Percentiles rank a stretch among this genome's conserved stretches.
These are phyloP conservation scores for Alternaria dauci DNA, from an alignment of 2,329 filamentous ascomycete species.

Conservation along the genomic window DNA sequence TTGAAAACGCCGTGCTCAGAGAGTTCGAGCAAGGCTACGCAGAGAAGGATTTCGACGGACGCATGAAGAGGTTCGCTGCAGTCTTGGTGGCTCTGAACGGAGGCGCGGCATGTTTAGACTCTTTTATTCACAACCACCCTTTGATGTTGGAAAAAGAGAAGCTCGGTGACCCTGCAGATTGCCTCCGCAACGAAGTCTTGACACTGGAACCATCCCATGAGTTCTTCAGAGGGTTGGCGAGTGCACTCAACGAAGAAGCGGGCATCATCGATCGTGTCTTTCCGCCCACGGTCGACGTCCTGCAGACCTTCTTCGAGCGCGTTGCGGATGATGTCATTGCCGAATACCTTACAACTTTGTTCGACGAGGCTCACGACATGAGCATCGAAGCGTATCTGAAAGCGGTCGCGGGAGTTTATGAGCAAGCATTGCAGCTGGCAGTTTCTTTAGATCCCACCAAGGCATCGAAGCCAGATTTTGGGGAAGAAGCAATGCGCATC, in stretches of 20 bases:
- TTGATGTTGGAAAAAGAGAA: conserved; percentile 78
- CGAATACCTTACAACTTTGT: conserved; percentile 84
- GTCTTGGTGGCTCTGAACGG: conserved; percentile 85
- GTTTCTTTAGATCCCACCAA: conserved; percentile 73
- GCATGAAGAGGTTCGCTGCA: conserved; percentile 88
- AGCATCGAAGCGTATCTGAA: conserved; percentile 81
- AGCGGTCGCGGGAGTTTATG: conserved; percentile 86
- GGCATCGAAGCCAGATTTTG: conserved; percentile 67
- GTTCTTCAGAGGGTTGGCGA: conserved; percentile 80
- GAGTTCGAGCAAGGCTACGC: conserved; percentile 96
- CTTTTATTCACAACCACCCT: conserved; percentile 89
- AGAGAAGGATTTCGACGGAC: conserved; percentile 83
- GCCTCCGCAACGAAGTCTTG: conserved; percentile 76
- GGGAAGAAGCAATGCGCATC: conserved; percentile 71
- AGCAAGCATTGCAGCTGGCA: conserved; percentile 82
- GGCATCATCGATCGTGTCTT: conserved; percentile 84
- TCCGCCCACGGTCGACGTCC: conserved; percentile 72
- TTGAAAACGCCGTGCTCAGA: conserved; percentile 86
- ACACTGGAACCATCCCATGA: conserved; percentile 79
- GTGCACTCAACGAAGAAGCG: conserved; percentile 83
- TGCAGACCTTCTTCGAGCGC: conserved; percentile 81
- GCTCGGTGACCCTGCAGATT: conserved; percentile 79
- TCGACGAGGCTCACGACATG: conserved; percentile 84
- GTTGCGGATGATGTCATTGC: conserved; percentile 81
- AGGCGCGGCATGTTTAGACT: conserved; percentile 77